Conservation (phyloP, 352 stramenopile genomes). For the Globisporangium megalacanthum region DNA sequence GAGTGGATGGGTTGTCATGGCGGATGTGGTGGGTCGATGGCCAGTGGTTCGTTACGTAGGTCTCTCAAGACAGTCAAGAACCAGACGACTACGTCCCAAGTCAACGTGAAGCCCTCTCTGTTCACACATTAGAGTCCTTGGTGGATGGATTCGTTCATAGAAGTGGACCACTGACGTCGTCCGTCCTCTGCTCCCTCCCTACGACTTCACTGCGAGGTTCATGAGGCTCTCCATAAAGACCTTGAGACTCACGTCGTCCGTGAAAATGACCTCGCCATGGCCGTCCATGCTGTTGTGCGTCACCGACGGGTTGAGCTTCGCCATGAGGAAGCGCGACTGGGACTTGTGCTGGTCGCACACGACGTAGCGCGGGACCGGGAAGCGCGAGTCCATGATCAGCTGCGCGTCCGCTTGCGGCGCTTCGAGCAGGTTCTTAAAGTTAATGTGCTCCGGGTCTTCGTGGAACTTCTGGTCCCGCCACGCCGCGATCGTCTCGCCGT, state of each 20-base stretch:
- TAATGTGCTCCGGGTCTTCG: slow-evolving; percentile 93
- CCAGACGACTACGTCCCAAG: too few relatives aligned
- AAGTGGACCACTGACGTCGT: too few relatives aligned
- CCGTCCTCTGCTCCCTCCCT: slow-evolving; percentile 6
- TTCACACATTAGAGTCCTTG: background rate
- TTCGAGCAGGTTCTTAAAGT: slow-evolving; percentile 98
- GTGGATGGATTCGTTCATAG: background rate
- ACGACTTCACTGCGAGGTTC: slow-evolving; percentile 86
- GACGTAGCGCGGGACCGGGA: slow-evolving; percentile 98
- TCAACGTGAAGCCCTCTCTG: too few relatives aligned
- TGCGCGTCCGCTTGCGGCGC: slow-evolving; percentile 97
- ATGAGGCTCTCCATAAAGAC: slow-evolving; percentile 99
- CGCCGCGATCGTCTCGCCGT: slow-evolving; percentile 98
- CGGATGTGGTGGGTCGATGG: too few relatives aligned
- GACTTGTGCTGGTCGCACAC: slow-evolving; percentile 99
- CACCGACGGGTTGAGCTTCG: slow-evolving; percentile 98
- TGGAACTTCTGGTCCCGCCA: slow-evolving; percentile 98
- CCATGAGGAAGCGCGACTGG: slow-evolving; percentile 99
- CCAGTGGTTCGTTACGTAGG: too few relatives aligned
- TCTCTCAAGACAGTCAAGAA: too few relatives aligned
- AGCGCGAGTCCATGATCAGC: slow-evolving; percentile 98
- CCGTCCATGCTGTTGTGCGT: slow-evolving; percentile 96
- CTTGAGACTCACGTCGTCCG: slow-evolving; percentile 99
- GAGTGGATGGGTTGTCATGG: too few relatives aligned
- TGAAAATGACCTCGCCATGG: slow-evolving; percentile 96